A percentile compares a stretch with the other conserved stretches of the same genome.
Evolutionary conservation across 2,329 filamentous ascomycete genomes (phyloP).

Genomic region (Alternaria metachromatica): DNA sequence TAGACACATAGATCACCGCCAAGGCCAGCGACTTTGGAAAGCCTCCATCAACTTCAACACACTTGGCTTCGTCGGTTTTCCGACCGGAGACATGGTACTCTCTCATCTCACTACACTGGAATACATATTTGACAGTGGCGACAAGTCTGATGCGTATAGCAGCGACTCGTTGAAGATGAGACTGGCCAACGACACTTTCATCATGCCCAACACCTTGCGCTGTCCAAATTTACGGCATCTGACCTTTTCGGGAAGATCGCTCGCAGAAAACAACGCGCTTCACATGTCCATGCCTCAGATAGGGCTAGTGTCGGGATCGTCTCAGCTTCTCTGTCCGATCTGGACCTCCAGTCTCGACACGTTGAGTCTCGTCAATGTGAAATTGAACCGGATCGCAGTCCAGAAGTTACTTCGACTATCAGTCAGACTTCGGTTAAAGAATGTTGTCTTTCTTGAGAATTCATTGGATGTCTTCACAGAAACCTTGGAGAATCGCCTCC

Average conservation of each 20-base stretch:
- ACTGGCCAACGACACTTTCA: not conserved
- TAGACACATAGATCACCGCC: not conserved
- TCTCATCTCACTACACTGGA: not conserved
- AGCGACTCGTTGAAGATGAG: not conserved
- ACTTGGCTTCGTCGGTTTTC: not conserved
- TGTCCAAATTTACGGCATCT: not conserved
- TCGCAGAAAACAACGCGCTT: not conserved
- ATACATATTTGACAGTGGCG: not conserved
- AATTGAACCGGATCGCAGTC: not conserved
- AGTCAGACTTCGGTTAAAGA: not conserved
- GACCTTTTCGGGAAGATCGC: not conserved
- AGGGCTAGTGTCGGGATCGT: not conserved
- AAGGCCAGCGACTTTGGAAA: not conserved
- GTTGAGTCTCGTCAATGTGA: not conserved
- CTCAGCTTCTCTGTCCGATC: not conserved
- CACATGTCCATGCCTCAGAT: not conserved
- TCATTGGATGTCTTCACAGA: not conserved
- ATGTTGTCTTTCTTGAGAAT: not conserved
- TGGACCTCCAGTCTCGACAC: not conserved
- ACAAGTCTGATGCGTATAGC: not conserved
- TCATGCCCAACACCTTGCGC: not conserved
- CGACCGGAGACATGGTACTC: not conserved
- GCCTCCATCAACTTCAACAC: not conserved
- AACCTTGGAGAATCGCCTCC: not conserved
- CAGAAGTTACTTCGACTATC: not conserved